Percentiles rank a stretch among this genome's conserved stretches.
Evolutionary conservation across 139 green algal species (phyloP).

Genomic region (Chlorokybus atmophyticus): DNA sequence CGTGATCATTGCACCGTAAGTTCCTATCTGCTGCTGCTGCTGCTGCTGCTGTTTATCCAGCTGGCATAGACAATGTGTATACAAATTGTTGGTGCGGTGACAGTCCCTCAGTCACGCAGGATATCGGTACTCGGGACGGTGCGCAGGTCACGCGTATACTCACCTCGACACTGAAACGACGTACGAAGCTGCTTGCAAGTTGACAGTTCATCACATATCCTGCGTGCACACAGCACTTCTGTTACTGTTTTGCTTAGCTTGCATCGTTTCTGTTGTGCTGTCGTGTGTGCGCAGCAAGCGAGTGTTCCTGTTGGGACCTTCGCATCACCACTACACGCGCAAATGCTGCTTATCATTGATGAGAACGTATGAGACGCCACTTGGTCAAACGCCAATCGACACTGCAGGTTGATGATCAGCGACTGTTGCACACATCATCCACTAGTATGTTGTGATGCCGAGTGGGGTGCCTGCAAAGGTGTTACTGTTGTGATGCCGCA

Average conservation of each 20-base stretch:
- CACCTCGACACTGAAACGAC: constrained; percentile 14
- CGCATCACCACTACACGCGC: constrained; percentile 68
- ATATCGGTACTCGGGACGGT: constrained; percentile 30
- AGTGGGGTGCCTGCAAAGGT: background rate
- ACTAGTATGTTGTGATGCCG: background rate
- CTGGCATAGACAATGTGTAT: background rate
- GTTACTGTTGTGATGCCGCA: background rate
- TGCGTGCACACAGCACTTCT: background rate
- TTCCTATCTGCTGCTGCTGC: background rate
- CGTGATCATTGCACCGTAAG: background rate
- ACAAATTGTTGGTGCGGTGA: background rate
- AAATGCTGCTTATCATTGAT: constrained; percentile 55
- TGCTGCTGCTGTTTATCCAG: background rate
- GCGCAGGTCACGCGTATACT: constrained; percentile 30
- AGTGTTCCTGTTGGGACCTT: constrained; percentile 51
- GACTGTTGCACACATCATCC: background rate
- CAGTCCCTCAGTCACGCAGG: constrained; percentile 22
- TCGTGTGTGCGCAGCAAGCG: constrained; percentile 12
- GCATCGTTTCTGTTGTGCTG: background rate
- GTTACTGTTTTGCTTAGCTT: background rate
- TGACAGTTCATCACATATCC: background rate
- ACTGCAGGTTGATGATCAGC: constrained; percentile 23
- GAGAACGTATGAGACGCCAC: constrained; percentile 55
- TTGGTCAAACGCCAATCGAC: constrained; percentile 68
- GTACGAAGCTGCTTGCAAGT: background rate